phyloP scores from a whole-genome alignment of 805 yeast species.

The Barnettozyma siamensis region DNA sequence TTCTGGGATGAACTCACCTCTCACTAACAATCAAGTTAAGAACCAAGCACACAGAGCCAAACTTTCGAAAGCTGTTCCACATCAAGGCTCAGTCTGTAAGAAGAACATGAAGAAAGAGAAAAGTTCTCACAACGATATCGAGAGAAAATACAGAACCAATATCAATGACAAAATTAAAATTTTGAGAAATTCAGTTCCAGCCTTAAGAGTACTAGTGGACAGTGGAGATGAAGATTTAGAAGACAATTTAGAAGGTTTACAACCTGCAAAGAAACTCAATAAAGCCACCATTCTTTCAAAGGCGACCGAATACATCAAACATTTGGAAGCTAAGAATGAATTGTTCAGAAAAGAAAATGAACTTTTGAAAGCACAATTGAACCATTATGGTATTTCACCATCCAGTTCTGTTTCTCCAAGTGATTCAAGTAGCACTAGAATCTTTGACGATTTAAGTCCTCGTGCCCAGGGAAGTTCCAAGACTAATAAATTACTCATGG shows the following conservation, averaged over 20 bases:
- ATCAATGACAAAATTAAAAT: conserved; percentile 62
- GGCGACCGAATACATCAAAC: conserved; percentile 23
- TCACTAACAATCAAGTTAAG: conserved; percentile 5
- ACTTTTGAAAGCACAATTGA: conserved; percentile 27
- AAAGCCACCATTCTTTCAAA: conserved; percentile 47
- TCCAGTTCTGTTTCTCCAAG: conserved; percentile 4
- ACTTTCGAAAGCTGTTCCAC: conserved; percentile 22
- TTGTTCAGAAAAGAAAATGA: conserved; percentile 43
- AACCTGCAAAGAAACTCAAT: conserved; percentile 71
- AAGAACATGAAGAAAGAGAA: conserved; percentile 38
- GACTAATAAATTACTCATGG: conserved; percentile 48
- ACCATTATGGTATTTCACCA: conserved; percentile 7
- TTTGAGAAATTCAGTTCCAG: conserved; percentile 62
- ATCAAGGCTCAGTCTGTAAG: conserved; percentile 18
- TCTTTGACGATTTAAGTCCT: conserved; percentile 3
- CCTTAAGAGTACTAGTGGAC: conserved; percentile 42
- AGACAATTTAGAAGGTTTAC: conserved; percentile 59
- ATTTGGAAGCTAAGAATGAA: conserved; percentile 59
- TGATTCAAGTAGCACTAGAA: conserved; percentile 7
- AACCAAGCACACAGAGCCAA: conserved; percentile 9
- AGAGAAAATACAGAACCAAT: conserved; percentile 65
- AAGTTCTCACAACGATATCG: conserved; percentile 65
- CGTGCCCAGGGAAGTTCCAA: conserved; percentile 13
- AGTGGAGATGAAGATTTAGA: conserved; percentile 53
- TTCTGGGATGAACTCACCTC: conserved; percentile 12